These are phyloP conservation scores for Omphalotus olearius DNA, from an alignment of 1,284 basidiomycete species.

Conservation along the genomic window DNA sequence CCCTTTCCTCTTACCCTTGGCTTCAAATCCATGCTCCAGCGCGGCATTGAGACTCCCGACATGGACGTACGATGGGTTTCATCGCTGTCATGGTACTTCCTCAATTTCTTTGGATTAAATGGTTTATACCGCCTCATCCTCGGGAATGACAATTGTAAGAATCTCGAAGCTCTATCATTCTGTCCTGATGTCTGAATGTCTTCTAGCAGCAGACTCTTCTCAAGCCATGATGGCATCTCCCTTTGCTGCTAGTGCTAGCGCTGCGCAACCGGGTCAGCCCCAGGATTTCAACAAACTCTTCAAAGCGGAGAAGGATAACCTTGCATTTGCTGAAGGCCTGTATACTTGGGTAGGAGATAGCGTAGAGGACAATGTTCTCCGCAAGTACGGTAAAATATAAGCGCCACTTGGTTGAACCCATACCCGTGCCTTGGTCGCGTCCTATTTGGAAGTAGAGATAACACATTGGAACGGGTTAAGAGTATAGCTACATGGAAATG, in stretches of 20 bases:
- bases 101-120: slow-evolving; percentile 97
- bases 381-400: slow-evolving; percentile 61
- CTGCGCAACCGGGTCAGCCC: slow-evolving; percentile 49
- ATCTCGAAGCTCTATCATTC: slow-evolving; percentile 1
- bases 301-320: slow-evolving; percentile 89
- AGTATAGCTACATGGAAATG: slow-evolving; percentile 14
- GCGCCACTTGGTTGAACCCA: neutral
- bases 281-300: slow-evolving; percentile 91
- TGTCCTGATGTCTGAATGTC: neutral
- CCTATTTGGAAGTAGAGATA: neutral
- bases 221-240: slow-evolving; percentile 71
- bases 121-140: slow-evolving; percentile 92
- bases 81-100: slow-evolving; percentile 98
- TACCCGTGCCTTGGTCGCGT: neutral
- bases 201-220: slow-evolving; percentile 70
- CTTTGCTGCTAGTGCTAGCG: slow-evolving; percentile 62
- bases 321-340: slow-evolving; percentile 84
- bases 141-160: slow-evolving; percentile 86
- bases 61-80: slow-evolving; percentile 99
- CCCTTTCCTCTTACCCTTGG: slow-evolving; percentile 96
- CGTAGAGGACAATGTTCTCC: slow-evolving; percentile 74
- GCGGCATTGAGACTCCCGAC: slow-evolving; percentile 93
- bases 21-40: slow-evolving; percentile 98
- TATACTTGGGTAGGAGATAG: slow-evolving; percentile 81
- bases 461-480: neutral